Conservation (phyloP, 139 green algal genomes). For the Tetradesmus lagerheimii region DNA sequence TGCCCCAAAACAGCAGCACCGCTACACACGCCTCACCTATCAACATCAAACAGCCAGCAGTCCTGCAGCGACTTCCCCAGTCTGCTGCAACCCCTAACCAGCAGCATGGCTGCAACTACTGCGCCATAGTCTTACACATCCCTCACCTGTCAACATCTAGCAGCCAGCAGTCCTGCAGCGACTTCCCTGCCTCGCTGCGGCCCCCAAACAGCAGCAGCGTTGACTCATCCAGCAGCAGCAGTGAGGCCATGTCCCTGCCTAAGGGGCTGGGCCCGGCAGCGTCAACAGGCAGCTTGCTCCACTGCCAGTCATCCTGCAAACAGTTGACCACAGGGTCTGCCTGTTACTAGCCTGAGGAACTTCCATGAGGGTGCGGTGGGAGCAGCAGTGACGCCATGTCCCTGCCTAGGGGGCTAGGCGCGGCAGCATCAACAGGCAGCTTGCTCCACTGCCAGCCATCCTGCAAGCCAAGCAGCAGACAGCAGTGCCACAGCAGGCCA, state of each 20-base stretch:
- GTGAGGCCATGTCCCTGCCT: conserved; percentile 70
- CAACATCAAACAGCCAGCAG: conserved; percentile 73
- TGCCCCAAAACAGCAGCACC: neutral
- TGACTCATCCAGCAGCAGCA: conserved; percentile 59
- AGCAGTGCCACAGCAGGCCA: too few relatives aligned
- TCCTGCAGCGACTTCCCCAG: conserved; percentile 69
- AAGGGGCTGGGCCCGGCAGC: conserved; percentile 45
- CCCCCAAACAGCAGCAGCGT: conserved; percentile 81
- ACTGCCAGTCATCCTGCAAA: conserved; percentile 74
- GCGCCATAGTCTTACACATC: too few relatives aligned
- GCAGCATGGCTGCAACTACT: conserved; percentile 50
- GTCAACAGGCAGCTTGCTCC: conserved; percentile 56
- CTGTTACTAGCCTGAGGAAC: too few relatives aligned
- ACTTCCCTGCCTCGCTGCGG: conserved; percentile 62
- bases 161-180: conserved; percentile 77
- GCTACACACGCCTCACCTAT: conserved; percentile 56
- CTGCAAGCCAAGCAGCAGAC: conserved; percentile 34
- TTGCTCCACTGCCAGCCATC: conserved; percentile 73
- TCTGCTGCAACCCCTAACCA: conserved; percentile 77
- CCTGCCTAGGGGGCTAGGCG: conserved; percentile 48
- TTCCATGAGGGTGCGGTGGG: neutral
- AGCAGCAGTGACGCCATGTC: conserved; percentile 76
- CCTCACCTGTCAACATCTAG: conserved; percentile 69
- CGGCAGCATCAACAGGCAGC: conserved; percentile 44
- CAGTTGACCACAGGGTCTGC: neutral